Base-by-base conservation (phyloP, 1,284 basidiomycete genomes). In the Ustilago curta region DNA sequence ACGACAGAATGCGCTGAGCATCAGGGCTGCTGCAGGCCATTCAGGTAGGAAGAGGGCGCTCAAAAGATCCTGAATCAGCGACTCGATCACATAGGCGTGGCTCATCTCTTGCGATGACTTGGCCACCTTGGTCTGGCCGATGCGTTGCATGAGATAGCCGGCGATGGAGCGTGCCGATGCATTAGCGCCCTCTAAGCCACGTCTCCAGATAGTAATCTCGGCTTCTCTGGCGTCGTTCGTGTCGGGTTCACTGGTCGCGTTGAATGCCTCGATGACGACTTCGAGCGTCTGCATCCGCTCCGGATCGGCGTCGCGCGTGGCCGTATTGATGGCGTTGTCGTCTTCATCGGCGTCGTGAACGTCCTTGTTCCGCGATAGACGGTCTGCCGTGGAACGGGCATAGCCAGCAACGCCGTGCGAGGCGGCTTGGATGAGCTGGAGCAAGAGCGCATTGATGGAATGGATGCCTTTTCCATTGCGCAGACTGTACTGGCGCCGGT, bases 391-490 rank as follows among this genome's bases (percentile, higher is more conserved):
- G 18, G 61, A 66, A 11, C 68, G 64, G n/a, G 51, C 65, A 8
- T 64, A 58, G 39, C 47, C 52, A 16, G 62, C 58, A 7, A 71
- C 42, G 29, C 76, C 75, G 39, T 79, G 66, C 21, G 78, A 59
- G 92, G 91, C 5, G 0, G 95, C 95, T 82, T 99, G 96, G 1
- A 98, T 91, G n/a, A 99, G 90, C 79, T 98, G 95, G 21, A 99
- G 87, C 8, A 99, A 87, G 2, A 99, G 87, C 0, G 96, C 95
- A 3, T 93, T 95, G 23, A 96, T 91, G 2, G 94, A 95, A 66
- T 94, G 91, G 67, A 99, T 97, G 0, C 93, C 91, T 16, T 90
- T 80, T 6, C 88, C 88, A 54, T 87, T 87, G 0, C 85, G 77
- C 2, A 88, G 77, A 27, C 87, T 87, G 70, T 45, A 76, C 88